phyloP scores from a whole-genome alignment of 257 asterid species.

The Euphrasia confusa region DNA sequence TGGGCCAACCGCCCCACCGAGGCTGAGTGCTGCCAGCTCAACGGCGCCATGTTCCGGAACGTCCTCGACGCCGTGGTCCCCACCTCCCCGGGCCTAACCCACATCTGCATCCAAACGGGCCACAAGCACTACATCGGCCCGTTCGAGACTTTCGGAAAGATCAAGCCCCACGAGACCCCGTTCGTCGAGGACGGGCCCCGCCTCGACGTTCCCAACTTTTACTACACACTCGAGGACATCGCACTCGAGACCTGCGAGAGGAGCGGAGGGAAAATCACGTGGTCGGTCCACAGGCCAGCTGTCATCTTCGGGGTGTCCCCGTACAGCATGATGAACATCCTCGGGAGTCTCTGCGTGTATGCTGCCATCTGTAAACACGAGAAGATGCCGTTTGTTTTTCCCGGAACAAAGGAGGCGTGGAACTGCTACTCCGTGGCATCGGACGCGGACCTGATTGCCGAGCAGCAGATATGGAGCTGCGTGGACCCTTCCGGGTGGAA shows the following conservation, averaged over 20 bases:
- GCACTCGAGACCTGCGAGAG: slow-evolving; percentile 14
- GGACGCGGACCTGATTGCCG: slow-evolving; percentile 31
- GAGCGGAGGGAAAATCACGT: slow-evolving; percentile 19
- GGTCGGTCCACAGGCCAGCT: slow-evolving; percentile 30
- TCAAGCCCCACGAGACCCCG: slow-evolving; percentile 24
- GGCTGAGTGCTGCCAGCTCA: slow-evolving; percentile 21
- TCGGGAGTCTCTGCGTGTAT: slow-evolving; percentile 20
- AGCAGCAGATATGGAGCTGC: slow-evolving; percentile 26
- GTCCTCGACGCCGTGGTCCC: slow-evolving; percentile 26
- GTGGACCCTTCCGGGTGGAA: slow-evolving; percentile 20
- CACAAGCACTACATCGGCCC: slow-evolving; percentile 22
- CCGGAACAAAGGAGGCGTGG: slow-evolving; percentile 29
- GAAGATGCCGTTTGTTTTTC: slow-evolving; percentile 26
- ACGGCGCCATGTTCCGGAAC: slow-evolving; percentile 26
- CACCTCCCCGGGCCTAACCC: slow-evolving; percentile 24
- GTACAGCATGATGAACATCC: slow-evolving; percentile 26
- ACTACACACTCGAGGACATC: slow-evolving; percentile 28
- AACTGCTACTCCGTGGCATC: slow-evolving; percentile 16
- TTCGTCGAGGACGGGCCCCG: slow-evolving; percentile 24
- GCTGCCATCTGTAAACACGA: slow-evolving; percentile 32
- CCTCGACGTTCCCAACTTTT: slow-evolving; percentile 16
- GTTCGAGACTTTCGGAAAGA: neutral
- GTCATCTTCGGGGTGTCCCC: slow-evolving; percentile 29
- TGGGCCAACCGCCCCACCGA: slow-evolving; percentile 23
- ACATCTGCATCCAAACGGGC: slow-evolving; percentile 35